Evolutionary conservation across 2,329 filamentous ascomycete genomes (phyloP), one percentile per base, ranked within the genome.

Genomic region (Cadophora malorum): DNA sequence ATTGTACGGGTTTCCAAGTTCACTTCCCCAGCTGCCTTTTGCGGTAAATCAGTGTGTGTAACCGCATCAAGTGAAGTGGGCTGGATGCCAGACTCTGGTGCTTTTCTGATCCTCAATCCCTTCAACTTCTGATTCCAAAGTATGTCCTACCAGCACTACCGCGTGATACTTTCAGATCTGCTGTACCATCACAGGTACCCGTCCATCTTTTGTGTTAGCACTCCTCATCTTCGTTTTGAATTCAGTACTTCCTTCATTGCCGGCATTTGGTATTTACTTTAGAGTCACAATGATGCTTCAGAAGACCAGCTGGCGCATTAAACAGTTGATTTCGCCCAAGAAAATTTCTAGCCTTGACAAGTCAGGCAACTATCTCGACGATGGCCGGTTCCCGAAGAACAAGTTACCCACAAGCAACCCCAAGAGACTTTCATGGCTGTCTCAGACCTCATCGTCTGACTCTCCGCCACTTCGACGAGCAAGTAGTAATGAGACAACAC

Each of bases 241-340:
- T 31, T 47, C 25, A 28, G 28, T 33, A 31, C n/a, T 19, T 53
- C 7, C 21, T 38, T 49, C 38, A 14, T 7, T 19, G 49, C 14
- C 23, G 14, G 25, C 0, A 35, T 33, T 60, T 10, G 12, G 6
- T 19, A 35, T 35, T 50, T 55, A 50, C 14, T 61, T 16, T 25
- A 33, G 38, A 21, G 28, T 64, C 53, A 65, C 45, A 33, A 76
- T 72, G 70, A 59, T 71, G 67, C 69, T 74, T 47, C 71, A 73
- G 31, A 74, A 72, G 64, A 70, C 71, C 10, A 59, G 71, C 45
- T 70, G 56, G 64, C 70, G 70, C 12, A 56, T 75, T 67, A 76
- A 74, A 58, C 63, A 71, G 31, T 69, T 74, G 33, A 68, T 76
- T 62, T 64, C 66, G 35, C 69, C 69, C 64, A 70, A 64, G 47